Base-by-base conservation (phyloP, 192 early-diverging fungal genomes). In the Umbelopsis ramanniana region DNA sequence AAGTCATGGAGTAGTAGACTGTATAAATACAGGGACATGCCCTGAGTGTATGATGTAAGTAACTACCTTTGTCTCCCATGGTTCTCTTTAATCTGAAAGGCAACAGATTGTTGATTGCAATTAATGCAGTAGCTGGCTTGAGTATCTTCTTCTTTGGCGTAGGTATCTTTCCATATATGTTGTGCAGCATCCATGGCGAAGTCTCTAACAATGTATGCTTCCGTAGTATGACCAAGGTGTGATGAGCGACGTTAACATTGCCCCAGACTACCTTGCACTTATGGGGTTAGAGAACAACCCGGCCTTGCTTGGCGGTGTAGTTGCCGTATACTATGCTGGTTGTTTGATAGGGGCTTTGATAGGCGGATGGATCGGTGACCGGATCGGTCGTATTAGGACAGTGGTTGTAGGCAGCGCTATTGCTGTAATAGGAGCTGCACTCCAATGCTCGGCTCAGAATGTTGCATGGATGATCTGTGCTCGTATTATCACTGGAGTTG, bases 91-190 rank as follows among this genome's bases (percentile, higher is more conserved):
- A 38, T 14, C 47, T 67, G 38, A 73, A 22, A 24, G 72, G 72
- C n/a, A 46, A 52, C 17, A 15, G 21, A 46, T 23, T 76, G 21
- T 40, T 76, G 6, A 24, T 69, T 6, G 71, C 71, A 24, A 76
- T 76, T 19, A 76, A 77, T 26, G 29, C 52, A 23, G 71, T 70
- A 38, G 76, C 76, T 43, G 76, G 71, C 35, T 63, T 77, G 37
- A 72, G 71, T 35, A 77, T 77, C 6, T 77, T 77, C 29, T 77
- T 77, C 43, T 77, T 77, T 77, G 76, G 76, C 17, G 70, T 72
- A 72, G 40, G 66, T 68, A 7, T 35, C n/a, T 11, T 33, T 0
- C 0, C 10, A 46, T 17, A 26, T 7, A n/a, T 3, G 4, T 5
- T 47, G 6, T 4, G n/a, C 19, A 1, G 9, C 40, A 68, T 15